These are phyloP conservation scores for Serendipita sp. DNA, from an alignment of 1,284 basidiomycete species.

Conservation along the genomic window DNA sequence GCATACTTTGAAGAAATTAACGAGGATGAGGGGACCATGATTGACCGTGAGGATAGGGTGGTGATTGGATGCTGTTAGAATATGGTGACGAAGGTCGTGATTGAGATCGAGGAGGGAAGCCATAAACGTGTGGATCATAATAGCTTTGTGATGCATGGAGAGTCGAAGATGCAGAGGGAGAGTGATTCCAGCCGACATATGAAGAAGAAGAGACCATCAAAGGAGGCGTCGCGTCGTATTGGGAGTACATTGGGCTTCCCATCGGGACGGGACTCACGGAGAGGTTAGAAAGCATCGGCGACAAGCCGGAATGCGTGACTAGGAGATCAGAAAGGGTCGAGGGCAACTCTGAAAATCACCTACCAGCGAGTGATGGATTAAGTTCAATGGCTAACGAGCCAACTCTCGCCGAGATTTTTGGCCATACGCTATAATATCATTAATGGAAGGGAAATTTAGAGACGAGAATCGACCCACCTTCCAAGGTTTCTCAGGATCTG, in stretches of 20 bases:
- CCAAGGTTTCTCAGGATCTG: not conserved
- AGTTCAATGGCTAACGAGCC: not conserved
- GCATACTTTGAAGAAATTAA: not conserved
- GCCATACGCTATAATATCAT: not conserved
- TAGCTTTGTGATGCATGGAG: not conserved
- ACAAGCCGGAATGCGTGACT: not conserved
- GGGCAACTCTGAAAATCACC: not conserved
- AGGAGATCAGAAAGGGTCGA: not conserved
- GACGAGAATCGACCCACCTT: not conserved
- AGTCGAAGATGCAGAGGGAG: not conserved
- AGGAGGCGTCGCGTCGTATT: not conserved
- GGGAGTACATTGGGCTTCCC: not conserved
- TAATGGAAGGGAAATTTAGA: not conserved
- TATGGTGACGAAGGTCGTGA: not conserved
- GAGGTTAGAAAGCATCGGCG: not conserved
- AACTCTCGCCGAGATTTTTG: not conserved
- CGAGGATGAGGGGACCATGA: not conserved
- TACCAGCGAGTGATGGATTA: too few relatives aligned
- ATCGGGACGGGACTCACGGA: not conserved
- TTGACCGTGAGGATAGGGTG: not conserved
- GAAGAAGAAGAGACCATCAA: not conserved
- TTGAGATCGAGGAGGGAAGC: not conserved
- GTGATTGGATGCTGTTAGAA: not conserved
- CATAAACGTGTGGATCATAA: not conserved
- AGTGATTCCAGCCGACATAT: not conserved